These are phyloP conservation scores for Eutrema heterophyllum DNA, from an alignment of 345 rosid genomes.

Conservation along the genomic window DNA sequence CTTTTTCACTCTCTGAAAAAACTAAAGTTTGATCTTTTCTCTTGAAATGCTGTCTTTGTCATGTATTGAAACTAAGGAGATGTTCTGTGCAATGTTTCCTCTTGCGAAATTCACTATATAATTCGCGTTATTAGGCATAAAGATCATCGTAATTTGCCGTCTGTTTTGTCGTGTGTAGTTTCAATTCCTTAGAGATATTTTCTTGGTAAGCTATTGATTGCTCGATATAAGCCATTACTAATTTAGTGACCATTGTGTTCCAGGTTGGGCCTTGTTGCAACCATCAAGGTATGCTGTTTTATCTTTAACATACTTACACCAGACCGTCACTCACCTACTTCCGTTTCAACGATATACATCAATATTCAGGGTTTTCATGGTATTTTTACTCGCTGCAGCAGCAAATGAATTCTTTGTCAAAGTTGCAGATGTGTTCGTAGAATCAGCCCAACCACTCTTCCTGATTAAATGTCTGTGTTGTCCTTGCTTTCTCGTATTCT, in stretches of 20 bases:
- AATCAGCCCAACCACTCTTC: too few relatives aligned
- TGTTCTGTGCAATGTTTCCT: not conserved
- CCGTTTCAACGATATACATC: not conserved
- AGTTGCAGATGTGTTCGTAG: not conserved
- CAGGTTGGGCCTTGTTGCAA: slow-evolving; percentile 96
- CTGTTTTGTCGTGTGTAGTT: not conserved
- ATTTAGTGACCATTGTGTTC: slow-evolving; percentile 23
- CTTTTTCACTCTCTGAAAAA: not conserved
- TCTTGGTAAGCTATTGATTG: not conserved
- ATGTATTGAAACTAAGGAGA: not conserved
- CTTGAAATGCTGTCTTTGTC: not conserved
- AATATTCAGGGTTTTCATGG: not conserved
- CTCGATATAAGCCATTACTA: not conserved
- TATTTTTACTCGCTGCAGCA: not conserved
- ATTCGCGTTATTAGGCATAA: not conserved
- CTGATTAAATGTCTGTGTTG: not conserved
- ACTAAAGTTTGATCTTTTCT: not conserved
- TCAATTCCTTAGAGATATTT: not conserved
- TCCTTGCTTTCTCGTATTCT: not conserved
- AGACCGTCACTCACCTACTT: not conserved
- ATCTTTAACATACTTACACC: not conserved
- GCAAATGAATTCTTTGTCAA: not conserved
- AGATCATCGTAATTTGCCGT: not conserved
- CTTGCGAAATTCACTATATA: not conserved
- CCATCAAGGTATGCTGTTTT: slow-evolving; percentile 64